Percentiles rank a stretch among this genome's conserved stretches.
These are phyloP conservation scores for Mucor lusitanicus DNA, from an alignment of 371 early-diverging fungal species.

Conservation along the genomic window DNA sequence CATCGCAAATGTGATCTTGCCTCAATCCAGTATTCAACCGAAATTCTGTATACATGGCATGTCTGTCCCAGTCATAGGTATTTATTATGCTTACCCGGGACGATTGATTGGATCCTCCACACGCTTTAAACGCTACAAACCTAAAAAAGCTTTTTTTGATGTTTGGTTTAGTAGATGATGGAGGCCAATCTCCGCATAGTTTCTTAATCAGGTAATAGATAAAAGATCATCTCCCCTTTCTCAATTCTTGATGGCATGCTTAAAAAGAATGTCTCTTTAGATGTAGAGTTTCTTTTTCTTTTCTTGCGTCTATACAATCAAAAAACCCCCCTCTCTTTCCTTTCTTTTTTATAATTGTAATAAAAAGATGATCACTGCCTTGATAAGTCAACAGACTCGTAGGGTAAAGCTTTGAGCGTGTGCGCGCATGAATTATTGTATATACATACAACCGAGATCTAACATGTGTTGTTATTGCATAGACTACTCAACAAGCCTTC, in stretches of 20 bases:
- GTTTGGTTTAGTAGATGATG: too few relatives aligned
- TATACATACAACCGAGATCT: background rate
- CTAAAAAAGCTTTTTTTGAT: background rate
- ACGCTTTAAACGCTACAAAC: background rate
- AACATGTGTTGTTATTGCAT: background rate
- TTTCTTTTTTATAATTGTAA: background rate
- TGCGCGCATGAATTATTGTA: background rate
- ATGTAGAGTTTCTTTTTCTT: background rate
- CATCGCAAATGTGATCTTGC: too few relatives aligned
- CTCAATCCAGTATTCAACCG: too few relatives aligned
- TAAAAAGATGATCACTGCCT: conserved; percentile 28
- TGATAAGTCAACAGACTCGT: conserved; percentile 15
- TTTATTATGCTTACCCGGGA: too few relatives aligned
- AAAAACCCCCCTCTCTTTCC: conserved; percentile 1
- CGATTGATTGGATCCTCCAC: too few relatives aligned
- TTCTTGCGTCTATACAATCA: background rate
- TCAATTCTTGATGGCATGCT: background rate
- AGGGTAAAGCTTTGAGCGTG: conserved; percentile 6
- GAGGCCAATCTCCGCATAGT: conserved; percentile 3
- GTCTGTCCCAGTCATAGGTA: too few relatives aligned
- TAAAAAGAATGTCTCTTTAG: background rate
- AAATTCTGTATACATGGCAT: too few relatives aligned
- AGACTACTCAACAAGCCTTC: conserved; percentile 10
- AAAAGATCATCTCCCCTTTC: conserved; percentile 23
- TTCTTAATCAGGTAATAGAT: conserved; percentile 24